A percentile compares a stretch with the other conserved stretches of the same genome.
Conservation (phyloP, 2,329 filamentous ascomycete species). For the Phialophora verrucosa region DNA sequence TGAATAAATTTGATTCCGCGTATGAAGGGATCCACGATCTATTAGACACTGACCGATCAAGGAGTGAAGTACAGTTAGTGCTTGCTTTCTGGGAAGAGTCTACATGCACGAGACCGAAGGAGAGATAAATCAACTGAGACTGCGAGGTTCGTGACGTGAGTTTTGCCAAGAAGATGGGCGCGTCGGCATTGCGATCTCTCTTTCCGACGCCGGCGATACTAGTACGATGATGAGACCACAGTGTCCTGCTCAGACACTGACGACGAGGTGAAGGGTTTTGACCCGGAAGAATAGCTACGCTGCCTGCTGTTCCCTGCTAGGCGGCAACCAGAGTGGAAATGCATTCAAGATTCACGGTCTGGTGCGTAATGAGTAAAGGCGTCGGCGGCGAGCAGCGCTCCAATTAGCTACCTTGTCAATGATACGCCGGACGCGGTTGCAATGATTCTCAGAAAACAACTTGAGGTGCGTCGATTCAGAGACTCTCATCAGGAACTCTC, state of each 20-base stretch:
- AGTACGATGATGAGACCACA: not conserved
- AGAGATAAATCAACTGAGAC: not conserved
- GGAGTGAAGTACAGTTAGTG: not conserved
- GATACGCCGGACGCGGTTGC: slow-evolving; percentile 29
- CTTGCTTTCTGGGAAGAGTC: not conserved
- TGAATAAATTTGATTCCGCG: not conserved
- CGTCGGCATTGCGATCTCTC: too few species aligned
- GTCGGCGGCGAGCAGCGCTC: not conserved
- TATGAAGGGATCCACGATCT: too few species aligned
- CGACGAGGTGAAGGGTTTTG: not conserved
- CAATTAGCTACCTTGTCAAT: slow-evolving; percentile 17
- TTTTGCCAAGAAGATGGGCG: too few species aligned
- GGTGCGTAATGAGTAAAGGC: too few species aligned
- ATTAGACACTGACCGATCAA: not conserved
- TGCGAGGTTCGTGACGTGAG: not conserved
- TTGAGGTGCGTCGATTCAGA: slow-evolving; percentile 38
- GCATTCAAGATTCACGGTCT: not conserved
- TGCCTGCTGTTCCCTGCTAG: not conserved
- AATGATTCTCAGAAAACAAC: slow-evolving; percentile 11
- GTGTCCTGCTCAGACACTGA: not conserved
- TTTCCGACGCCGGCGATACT: not conserved
- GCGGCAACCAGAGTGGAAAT: not conserved
- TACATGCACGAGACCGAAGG: not conserved
- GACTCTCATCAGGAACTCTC: slow-evolving; percentile 30
- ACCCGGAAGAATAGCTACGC: not conserved